These are phyloP conservation scores for Diplodia intermedia DNA, from an alignment of 2,329 filamentous ascomycete species.

Conservation along the genomic window DNA sequence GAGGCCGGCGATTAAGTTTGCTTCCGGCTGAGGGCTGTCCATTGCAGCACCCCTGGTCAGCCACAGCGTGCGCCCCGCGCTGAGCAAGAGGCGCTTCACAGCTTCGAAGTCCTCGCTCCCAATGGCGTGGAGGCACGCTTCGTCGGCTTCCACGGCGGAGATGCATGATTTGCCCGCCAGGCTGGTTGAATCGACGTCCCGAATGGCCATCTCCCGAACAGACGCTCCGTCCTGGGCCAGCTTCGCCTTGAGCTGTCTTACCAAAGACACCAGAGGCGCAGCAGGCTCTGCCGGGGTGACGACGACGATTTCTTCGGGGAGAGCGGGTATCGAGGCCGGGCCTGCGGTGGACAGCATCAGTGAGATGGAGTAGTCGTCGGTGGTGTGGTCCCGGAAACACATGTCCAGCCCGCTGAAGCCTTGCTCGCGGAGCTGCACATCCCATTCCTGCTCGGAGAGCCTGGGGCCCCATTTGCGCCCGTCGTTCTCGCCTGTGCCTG, in stretches of 20 bases:
- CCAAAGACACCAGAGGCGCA: no score
- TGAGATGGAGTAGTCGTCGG: not conserved
- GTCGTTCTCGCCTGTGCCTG: conserved; percentile 37
- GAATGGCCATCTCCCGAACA: no score
- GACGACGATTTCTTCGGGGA: no score
- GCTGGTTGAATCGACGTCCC: no score
- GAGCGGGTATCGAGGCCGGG: no score
- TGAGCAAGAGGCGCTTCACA: conserved; percentile 2
- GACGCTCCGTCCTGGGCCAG: no score
- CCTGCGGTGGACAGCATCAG: not conserved
- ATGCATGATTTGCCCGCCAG: conserved; percentile 20
- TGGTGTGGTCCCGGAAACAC: conserved; percentile 3
- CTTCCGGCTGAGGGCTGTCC: not conserved
- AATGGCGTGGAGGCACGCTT: not conserved
- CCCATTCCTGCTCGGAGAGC: conserved; percentile 8
- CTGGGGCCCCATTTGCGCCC: conserved; percentile 41
- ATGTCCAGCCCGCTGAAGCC: conserved; percentile 23
- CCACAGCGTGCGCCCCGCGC: conserved; percentile 7
- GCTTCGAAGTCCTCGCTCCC: conserved; percentile 13
- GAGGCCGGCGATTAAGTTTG: conserved; percentile 18
- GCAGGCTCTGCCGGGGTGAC: no score
- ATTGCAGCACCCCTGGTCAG: conserved; percentile 10
- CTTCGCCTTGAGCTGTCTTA: no score
- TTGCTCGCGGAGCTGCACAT: conserved; percentile 5
- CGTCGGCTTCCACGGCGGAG: not conserved